phyloP scores from a whole-genome alignment of 768 basidiomycete genomes.

The Lactarius sanguifluus region DNA sequence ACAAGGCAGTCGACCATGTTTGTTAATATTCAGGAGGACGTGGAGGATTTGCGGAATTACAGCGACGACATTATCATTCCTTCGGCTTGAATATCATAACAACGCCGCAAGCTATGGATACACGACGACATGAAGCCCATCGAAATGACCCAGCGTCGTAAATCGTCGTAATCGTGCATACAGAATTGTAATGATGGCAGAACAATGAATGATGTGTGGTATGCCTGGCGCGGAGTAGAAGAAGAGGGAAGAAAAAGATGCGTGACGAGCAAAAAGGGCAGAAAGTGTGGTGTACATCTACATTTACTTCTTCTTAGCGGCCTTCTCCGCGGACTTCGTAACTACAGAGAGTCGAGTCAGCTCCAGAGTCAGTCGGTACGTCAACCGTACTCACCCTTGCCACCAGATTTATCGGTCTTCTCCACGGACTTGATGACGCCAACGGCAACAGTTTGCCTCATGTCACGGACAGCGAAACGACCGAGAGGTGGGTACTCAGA shows the following conservation, averaged over 20 bases:
- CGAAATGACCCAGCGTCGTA: constrained; percentile 33
- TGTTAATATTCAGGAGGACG: constrained; percentile 47
- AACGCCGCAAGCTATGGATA: constrained; percentile 33
- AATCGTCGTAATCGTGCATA: constrained; percentile 38
- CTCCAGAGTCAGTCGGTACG: constrained; percentile 13
- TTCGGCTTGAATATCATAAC: constrained; percentile 34
- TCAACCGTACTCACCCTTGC: constrained; percentile 63
- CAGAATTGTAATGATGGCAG: constrained; percentile 36
- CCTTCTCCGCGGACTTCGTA: constrained; percentile 96
- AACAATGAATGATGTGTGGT: constrained; percentile 37
- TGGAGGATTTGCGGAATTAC: constrained; percentile 30
- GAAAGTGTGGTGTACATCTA: constrained; percentile 60
- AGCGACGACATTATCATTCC: constrained; percentile 36
- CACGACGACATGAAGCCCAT: constrained; percentile 34
- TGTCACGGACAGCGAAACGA: constrained; percentile 99
- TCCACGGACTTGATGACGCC: constrained; percentile 99
- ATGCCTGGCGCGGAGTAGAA: constrained; percentile 36
- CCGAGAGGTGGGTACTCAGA: constrained; percentile 98
- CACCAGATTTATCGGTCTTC: constrained; percentile 85
- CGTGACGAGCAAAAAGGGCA: constrained; percentile 43
- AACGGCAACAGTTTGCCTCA: constrained; percentile 99
- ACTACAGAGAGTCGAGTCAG: constrained; percentile 45
- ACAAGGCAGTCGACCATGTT: constrained; percentile 69
- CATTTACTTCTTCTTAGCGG: constrained; percentile 89
- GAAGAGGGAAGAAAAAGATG: constrained; percentile 43